These are phyloP conservation scores for Elymus sibiricus DNA, from an alignment of 176 grass and related monocot genomes.

Conservation along the genomic window DNA sequence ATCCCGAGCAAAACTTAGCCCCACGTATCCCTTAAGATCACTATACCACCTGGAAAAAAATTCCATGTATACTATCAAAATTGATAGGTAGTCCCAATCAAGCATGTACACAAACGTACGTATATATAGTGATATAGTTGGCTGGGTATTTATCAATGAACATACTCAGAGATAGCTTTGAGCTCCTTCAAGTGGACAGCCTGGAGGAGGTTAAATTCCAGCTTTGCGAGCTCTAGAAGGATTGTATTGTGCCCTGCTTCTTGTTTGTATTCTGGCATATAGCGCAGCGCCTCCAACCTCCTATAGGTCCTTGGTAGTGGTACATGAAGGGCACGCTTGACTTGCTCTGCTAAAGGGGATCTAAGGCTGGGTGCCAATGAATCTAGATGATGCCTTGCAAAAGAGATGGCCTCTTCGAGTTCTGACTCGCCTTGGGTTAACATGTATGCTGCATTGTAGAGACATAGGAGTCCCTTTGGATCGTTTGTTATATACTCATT, in stretches of 20 bases:
- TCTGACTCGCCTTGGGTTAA: not conserved
- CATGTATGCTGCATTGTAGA: constrained; percentile 10
- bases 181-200: not conserved
- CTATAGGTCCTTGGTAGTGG: not conserved
- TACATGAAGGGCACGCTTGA: not conserved
- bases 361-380: not conserved
- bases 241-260: not conserved
- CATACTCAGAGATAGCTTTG: not conserved
- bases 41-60: not conserved
- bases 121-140: too few relatives aligned
- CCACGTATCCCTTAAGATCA: not conserved
- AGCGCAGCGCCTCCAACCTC: constrained; percentile 1
- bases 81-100: not conserved
- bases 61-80: not conserved
- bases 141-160: not conserved
- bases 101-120: not conserved
- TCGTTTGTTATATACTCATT: not conserved
- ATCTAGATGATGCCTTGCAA: not conserved
- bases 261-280: constrained; percentile 1
- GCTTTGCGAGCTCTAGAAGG: not conserved
- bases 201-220: not conserved
- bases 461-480: not conserved
- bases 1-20: not conserved
- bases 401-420: constrained; percentile 3
- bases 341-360: not conserved